Conservation (phyloP, 805 yeast species). For the Nakazawaea ernobii region DNA sequence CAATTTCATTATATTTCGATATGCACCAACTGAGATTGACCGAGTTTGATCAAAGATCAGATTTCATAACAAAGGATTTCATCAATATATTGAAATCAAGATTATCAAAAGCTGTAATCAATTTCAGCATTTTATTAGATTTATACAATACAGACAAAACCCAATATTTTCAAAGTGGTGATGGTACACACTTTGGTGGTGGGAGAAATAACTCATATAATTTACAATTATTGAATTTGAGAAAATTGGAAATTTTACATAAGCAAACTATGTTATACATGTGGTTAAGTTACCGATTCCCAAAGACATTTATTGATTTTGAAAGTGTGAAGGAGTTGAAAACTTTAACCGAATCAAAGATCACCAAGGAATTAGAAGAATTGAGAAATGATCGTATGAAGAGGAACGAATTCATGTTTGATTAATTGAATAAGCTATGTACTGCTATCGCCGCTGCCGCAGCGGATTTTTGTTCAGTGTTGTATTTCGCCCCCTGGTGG, state of each 20-base stretch:
- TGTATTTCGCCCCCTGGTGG: too few relatives aligned
- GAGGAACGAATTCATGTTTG: constrained; percentile 10
- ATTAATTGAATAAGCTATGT: not conserved
- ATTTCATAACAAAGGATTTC: constrained; percentile 1
- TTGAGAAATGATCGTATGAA: constrained; percentile 16
- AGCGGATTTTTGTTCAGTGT: too few relatives aligned
- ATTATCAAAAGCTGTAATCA: constrained; percentile 2
- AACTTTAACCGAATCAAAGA: constrained; percentile 58
- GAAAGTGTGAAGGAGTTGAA: constrained; percentile 70
- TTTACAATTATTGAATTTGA: constrained; percentile 14
- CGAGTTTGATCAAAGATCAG: constrained; percentile 16
- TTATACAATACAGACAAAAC: constrained; percentile 5
- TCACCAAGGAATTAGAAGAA: constrained; percentile 40
- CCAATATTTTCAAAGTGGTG: constrained; percentile 17
- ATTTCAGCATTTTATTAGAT: constrained; percentile 16
- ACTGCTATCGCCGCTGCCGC: too few relatives aligned
- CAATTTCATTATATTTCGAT: constrained; percentile 16
- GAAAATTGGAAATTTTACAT: constrained; percentile 59
- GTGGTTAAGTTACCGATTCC: constrained; percentile 88
- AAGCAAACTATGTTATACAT: constrained; percentile 60
- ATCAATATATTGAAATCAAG: constrained; percentile 1
- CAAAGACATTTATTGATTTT: constrained; percentile 70
- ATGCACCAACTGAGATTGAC: constrained; percentile 12
- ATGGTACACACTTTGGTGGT: constrained; percentile 18
- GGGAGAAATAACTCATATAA: not conserved